phyloP scores from a whole-genome alignment of 2,329 filamentous ascomycete species.

The Phyllosticta citribraziliensis region DNA sequence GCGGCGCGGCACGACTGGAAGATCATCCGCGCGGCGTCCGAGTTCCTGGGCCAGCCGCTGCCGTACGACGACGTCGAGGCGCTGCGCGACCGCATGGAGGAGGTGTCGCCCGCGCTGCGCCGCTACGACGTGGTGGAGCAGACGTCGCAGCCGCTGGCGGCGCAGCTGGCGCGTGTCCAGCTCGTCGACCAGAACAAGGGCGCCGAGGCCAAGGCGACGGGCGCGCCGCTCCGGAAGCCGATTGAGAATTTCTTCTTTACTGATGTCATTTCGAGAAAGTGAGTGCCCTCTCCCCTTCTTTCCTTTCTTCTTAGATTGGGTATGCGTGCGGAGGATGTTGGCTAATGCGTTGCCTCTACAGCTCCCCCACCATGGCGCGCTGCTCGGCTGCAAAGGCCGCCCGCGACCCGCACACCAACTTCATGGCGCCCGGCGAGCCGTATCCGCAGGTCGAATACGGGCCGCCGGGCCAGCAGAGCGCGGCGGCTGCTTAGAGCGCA shows the following conservation, averaged over 20 bases:
- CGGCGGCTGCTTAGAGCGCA: slow-evolving; percentile 11
- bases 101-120: slow-evolving; percentile 83
- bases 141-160: slow-evolving; percentile 46
- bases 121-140: slow-evolving; percentile 88
- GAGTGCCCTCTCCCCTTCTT: slow-evolving; percentile 27
- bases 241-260: slow-evolving; percentile 99
- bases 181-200: slow-evolving; percentile 96
- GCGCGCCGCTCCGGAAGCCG: slow-evolving; percentile 67
- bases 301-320: no score
- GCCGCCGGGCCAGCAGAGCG: slow-evolving; percentile 13
- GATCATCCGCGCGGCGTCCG: slow-evolving; percentile 85
- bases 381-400: slow-evolving; percentile 83
- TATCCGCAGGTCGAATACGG: slow-evolving; percentile 34
- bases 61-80: slow-evolving; percentile 88
- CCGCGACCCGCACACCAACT: slow-evolving; percentile 41
- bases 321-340: slow-evolving; percentile 8
- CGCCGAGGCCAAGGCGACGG: slow-evolving; percentile 48
- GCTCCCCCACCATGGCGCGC: slow-evolving; percentile 96
- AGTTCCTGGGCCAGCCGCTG: slow-evolving; percentile 78
- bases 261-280: slow-evolving; percentile 93
- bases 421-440: slow-evolving; percentile 40
- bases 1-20: slow-evolving; percentile 97
- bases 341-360: slow-evolving; percentile 28
- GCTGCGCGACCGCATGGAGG: slow-evolving; percentile 84
- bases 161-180: slow-evolving; percentile 79